Base-by-base conservation (phyloP, 257 asterid species). In the Voacanga thouarsii region DNA sequence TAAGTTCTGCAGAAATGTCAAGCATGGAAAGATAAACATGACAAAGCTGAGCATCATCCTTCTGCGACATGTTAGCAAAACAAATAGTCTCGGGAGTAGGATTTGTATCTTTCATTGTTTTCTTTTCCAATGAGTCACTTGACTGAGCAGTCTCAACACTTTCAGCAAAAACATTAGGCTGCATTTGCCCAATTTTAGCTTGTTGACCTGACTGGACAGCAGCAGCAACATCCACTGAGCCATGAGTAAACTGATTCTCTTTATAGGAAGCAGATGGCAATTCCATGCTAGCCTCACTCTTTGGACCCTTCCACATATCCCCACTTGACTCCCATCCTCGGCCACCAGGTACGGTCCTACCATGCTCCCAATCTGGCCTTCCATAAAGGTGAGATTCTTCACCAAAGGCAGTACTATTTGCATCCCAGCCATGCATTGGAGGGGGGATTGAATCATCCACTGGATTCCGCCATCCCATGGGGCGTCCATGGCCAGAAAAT, bases 321-420 rank as follows among this genome's bases (percentile, higher is more conserved):
- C 83, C 89, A 81, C 84, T 75, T 3, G 90, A 43, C 61, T 89
- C 96, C 98, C 97, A 89, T 63, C 87, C 89, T 75, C 84, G 88
- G 73, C 75, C 85, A 73, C 87, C 82, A 33, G 85, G 76, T 53
- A 81, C 39, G 72, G 79, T 86, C 81, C 94, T 82, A 28, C 93
- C 82, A 74, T 85, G 94, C 75, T 92, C 96, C 97, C 97, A 93
- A 76, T 90, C 96, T 70, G 92, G 82, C 83, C 99, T 91, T 74
- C 97, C 98, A 80, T 86, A 93, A 19, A 85, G 82, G 75, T 89
- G 91, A 74, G 97, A 83, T 57, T 93, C 98, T n/a, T 89, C 96
- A n/a, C 92, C 92, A 84, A 87, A 91, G 44, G 82, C 89, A 51
- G 90, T 59, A 89, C 60, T 89, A 81, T 87, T 90, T 55, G 90